Evolutionary conservation across 495 filamentous ascomycete species (phyloP).

Genomic region (Penicillium herquei): DNA sequence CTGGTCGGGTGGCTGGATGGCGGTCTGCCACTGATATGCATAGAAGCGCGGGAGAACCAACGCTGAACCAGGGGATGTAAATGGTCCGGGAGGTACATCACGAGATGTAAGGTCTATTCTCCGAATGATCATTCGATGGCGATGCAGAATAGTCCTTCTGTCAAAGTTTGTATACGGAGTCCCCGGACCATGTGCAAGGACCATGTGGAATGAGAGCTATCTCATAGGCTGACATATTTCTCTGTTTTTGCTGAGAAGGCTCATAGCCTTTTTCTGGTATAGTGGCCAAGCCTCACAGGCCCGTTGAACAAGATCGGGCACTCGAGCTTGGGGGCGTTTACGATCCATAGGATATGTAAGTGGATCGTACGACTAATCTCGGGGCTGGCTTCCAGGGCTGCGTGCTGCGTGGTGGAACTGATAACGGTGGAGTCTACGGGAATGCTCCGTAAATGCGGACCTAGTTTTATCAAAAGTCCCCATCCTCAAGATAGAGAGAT

Average conservation of each 20-base stretch:
- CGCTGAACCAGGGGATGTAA: background rate
- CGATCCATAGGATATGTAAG: background rate
- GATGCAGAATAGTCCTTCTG: background rate
- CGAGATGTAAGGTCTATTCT: background rate
- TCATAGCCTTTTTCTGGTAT: background rate
- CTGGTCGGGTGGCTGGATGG: conserved; percentile 12
- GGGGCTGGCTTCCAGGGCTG: background rate
- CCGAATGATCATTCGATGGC: background rate
- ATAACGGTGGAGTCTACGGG: background rate
- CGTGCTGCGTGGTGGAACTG: background rate
- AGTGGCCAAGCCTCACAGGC: background rate
- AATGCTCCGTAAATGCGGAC: background rate
- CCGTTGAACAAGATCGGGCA: background rate
- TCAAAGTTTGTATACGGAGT: background rate
- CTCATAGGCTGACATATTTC: background rate
- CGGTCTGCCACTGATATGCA: conserved; percentile 28
- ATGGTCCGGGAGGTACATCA: conserved; percentile 14
- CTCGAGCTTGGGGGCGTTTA: background rate
- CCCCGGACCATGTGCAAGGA: background rate
- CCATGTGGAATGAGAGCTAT: background rate
- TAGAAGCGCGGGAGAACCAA: conserved; percentile 35
- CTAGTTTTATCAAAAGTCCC: background rate
- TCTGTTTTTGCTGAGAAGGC: background rate
- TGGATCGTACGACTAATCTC: background rate
- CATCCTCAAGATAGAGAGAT: too few relatives aligned